These are phyloP conservation scores for Chaetomidium leptoderma DNA, from an alignment of 495 filamentous ascomycete species.

Conservation along the genomic window DNA sequence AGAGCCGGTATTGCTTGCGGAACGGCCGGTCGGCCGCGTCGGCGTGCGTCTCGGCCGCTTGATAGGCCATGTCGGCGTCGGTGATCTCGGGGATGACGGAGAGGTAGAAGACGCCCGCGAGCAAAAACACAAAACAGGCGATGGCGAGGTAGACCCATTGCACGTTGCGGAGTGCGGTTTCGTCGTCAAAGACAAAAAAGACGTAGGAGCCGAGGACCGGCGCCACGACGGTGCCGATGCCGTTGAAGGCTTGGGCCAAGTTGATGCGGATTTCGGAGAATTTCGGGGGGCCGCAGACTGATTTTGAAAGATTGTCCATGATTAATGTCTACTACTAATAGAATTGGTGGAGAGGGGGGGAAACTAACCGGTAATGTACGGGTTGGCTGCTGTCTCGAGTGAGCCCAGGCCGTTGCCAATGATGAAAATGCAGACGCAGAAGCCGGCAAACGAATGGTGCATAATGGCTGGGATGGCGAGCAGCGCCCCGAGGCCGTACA, in stretches of 20 bases:
- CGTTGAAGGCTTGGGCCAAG: constrained; percentile 63
- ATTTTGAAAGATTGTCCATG: not conserved
- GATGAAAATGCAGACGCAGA: constrained; percentile 67
- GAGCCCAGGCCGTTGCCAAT: constrained; percentile 64
- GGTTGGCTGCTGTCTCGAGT: constrained; percentile 67
- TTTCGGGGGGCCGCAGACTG: constrained; percentile 61
- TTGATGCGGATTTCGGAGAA: constrained; percentile 68
- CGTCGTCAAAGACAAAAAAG: constrained; percentile 58
- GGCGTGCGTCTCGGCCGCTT: constrained; percentile 43
- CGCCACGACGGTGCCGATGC: constrained; percentile 57
- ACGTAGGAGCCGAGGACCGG: constrained; percentile 64
- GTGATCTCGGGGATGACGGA: constrained; percentile 66
- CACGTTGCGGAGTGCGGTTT: constrained; percentile 52
- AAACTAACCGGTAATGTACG: constrained; percentile 23
- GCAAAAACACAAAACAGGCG: constrained; percentile 61
- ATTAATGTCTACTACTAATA: not conserved
- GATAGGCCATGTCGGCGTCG: constrained; percentile 62
- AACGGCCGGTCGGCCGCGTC: constrained; percentile 47
- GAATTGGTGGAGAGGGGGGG: not conserved
- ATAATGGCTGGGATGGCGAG: constrained; percentile 54
- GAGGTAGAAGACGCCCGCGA: constrained; percentile 62
- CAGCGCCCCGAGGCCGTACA: constrained; percentile 45
- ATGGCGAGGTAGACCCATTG: constrained; percentile 76
- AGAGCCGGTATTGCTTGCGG: constrained; percentile 60
- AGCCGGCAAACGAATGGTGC: constrained; percentile 58